Evolutionary conservation across 768 basidiomycete species (phyloP), one percentile per base, ranked within the genome.

Genomic region (Lactifluus echinatus): DNA sequence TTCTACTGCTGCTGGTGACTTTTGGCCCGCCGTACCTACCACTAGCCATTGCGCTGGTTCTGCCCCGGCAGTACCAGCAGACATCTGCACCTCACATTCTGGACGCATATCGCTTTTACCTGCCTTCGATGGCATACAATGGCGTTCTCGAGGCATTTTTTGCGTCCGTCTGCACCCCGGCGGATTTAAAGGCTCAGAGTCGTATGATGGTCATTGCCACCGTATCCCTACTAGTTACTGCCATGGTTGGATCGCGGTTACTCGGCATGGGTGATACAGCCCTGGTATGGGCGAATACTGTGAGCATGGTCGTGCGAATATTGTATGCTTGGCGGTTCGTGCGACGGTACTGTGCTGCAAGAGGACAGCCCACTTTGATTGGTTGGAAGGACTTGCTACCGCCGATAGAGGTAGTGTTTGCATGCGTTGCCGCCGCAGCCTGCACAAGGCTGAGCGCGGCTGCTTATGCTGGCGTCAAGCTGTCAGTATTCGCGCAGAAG

Each of bases 101-200:
- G 6, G 70, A 72, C 12, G 82, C 85, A 1, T 99, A 93, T 81
- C 70, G 91, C 23, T 86, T 81, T 75, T 95, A 94, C 64, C 85
- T 98, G 62, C 96, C 96, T 0, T 78, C 88, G 21, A 78, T 99
- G 65, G 88, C 88, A 5, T 72, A 92, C 62, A 99, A 99, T 66
- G 96, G 96, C 2, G 80, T 89, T 0, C 72, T 95, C 17, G 96
- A 99, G 67, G 91, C 94, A 0, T 94, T 96, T 69, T 76, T 95
- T 63, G 82, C 88, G 2, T 86, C 89, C 53, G 83, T 85, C 2
- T 89, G 92, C 1, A 75, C 76, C 1, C 76, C 85, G 0, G 64
- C 69, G 1, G 85, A 93, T 68, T 71, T 99, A 10, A 80, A 74
- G 45, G 68, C 66, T 7, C 93, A 95, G 69, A 87, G 84, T 64